A percentile compares a stretch with the other conserved stretches of the same genome.
phyloP scores from a whole-genome alignment of 192 early-diverging fungal genomes.

The Entomortierella parvispora region DNA sequence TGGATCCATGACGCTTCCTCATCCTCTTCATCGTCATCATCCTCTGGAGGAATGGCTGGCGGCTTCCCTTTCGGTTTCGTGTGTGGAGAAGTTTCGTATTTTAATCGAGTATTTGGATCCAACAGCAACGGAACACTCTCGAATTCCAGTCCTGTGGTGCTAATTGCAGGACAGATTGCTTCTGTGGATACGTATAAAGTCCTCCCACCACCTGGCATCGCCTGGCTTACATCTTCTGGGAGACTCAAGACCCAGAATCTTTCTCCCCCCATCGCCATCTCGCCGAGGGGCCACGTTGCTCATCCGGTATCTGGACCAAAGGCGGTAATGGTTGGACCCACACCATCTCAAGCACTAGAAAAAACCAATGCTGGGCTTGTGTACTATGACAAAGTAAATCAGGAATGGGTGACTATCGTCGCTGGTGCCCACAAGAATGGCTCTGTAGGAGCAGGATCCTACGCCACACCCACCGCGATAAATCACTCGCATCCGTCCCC shows the following conservation, averaged over 20 bases:
- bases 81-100: conserved; percentile 29
- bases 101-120: conserved; percentile 26
- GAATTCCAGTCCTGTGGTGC: conserved; percentile 1
- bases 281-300: not conserved
- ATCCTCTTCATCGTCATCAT: not conserved
- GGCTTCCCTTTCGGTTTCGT: conserved; percentile 27
- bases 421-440: conserved; percentile 22
- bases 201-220: conserved; percentile 18
- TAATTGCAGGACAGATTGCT: conserved; percentile 29
- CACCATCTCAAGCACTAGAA: not conserved
- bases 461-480: conserved; percentile 7
- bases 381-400: conserved; percentile 12
- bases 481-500: not conserved
- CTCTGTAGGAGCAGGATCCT: conserved; percentile 25
- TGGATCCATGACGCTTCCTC: conserved; percentile 16
- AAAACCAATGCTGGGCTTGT: conserved; percentile 31
- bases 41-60: not conserved
- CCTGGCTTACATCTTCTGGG: conserved; percentile 27
- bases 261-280: conserved; percentile 5
- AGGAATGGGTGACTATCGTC: conserved; percentile 36
- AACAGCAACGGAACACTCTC: not conserved
- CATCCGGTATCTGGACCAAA: not conserved
- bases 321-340: not conserved
- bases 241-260: conserved; percentile 28
- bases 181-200: conserved; percentile 39